phyloP scores from a whole-genome alignment of 805 yeast species.

The Starmerella potacharoeniae region DNA sequence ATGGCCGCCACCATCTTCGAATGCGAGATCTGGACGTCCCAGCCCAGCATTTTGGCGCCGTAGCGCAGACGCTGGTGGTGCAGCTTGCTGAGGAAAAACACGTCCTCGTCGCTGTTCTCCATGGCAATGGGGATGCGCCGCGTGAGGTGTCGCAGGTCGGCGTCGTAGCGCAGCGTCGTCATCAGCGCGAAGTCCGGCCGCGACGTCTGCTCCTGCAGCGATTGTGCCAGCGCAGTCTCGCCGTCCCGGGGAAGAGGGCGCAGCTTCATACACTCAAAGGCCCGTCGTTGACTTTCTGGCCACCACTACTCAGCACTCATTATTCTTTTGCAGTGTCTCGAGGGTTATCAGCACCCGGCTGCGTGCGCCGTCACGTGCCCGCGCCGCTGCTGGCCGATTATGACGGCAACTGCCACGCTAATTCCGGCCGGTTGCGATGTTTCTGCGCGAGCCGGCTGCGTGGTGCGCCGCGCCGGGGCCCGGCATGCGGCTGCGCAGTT shows the following conservation, averaged over 20 bases:
- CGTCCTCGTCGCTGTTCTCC: constrained; percentile 24
- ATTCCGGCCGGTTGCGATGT: not conserved
- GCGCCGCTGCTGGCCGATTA: not conserved
- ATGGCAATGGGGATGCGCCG: constrained; percentile 22
- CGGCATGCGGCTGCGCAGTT: no score
- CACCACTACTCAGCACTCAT: not conserved
- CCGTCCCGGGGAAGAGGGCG: constrained; percentile 16
- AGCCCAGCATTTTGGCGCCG: constrained; percentile 44
- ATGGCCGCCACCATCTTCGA: constrained; percentile 35
- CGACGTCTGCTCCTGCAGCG: not conserved
- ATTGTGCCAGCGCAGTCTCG: constrained; percentile 5
- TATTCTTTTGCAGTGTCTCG: not conserved
- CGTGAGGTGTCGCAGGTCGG: constrained; percentile 34
- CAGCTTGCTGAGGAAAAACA: constrained; percentile 51
- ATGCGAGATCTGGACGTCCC: constrained; percentile 36
- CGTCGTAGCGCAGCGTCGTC: constrained; percentile 69
- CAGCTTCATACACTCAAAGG: constrained; percentile 15
- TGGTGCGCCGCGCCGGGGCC: no score
- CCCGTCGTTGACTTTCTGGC: not conserved
- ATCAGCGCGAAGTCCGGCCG: constrained; percentile 41
- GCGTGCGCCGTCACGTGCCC: not conserved
- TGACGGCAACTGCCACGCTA: not conserved
- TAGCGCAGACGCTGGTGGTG: constrained; percentile 52
- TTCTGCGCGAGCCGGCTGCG: not conserved
- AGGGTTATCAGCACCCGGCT: not conserved